These are phyloP conservation scores for Dipteronia dyeriana DNA, from an alignment of 345 rosid genomes.

Conservation along the genomic window DNA sequence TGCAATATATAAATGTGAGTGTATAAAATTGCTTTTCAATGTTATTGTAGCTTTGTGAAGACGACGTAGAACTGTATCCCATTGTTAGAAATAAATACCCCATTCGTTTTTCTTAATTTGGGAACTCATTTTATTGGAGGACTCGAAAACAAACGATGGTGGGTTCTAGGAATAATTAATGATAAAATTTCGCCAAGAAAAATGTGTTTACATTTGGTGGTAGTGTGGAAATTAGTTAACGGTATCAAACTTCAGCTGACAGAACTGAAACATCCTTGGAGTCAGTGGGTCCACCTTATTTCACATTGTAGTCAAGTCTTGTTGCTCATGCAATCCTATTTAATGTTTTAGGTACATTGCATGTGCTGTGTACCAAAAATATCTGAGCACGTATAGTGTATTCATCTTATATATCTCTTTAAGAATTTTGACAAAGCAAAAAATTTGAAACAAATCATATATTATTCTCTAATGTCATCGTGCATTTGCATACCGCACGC, in stretches of 20 bases:
- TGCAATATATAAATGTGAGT: no score
- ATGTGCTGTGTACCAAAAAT: not conserved
- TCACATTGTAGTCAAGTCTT: slow-evolving; percentile 5
- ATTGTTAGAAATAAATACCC: not conserved
- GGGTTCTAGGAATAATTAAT: not conserved
- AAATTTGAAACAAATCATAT: not conserved
- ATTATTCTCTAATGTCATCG: slow-evolving; percentile 14
- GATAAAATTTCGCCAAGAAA: slow-evolving; percentile 1
- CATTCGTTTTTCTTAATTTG: no score
- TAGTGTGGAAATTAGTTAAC: not conserved
- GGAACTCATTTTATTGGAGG: not conserved
- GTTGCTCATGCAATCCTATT: not conserved
- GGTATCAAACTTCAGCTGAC: not conserved
- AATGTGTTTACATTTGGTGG: not conserved
- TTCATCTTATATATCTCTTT: not conserved
- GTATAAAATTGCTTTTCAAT: not conserved
- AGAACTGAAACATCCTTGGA: not conserved
- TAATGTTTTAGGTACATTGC: not conserved
- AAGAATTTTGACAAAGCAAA: not conserved
- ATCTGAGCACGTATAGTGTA: not conserved
- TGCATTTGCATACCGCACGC: slow-evolving; percentile 24
- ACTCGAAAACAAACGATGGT: not conserved
- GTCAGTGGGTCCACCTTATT: no score
- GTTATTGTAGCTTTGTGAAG: not conserved
- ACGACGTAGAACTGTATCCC: not conserved